phyloP scores from a whole-genome alignment of 352 stramenopile species.

The Globisporangium alternatum region DNA sequence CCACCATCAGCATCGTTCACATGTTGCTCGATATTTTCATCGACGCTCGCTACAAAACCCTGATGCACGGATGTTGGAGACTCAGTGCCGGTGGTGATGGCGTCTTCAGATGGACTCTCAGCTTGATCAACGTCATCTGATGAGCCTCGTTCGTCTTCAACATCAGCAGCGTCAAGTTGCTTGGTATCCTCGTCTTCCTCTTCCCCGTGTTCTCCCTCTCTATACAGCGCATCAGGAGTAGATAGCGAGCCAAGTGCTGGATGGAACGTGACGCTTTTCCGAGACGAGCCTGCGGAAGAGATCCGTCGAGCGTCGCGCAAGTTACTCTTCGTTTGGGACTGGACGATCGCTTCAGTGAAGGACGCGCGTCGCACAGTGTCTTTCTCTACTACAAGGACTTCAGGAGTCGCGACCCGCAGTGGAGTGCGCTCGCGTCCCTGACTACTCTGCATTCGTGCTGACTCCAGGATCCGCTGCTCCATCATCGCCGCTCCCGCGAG shows the following conservation, averaged over 20 bases:
- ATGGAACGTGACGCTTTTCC: background rate
- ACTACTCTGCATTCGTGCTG: conserved; percentile 10
- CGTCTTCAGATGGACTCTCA: too few relatives aligned
- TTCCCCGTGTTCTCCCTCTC: background rate
- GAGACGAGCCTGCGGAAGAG: conserved; percentile 16
- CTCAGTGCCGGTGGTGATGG: background rate
- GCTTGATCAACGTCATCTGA: background rate
- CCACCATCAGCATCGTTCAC: background rate
- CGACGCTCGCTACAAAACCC: background rate
- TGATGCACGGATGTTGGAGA: background rate
- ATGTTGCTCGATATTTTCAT: background rate
- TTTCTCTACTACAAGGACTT: background rate
- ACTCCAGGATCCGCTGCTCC: conserved; percentile 35
- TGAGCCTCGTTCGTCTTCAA: background rate
- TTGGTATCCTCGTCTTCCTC: background rate
- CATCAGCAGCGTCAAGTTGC: background rate
- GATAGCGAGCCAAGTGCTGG: background rate
- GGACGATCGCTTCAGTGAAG: background rate
- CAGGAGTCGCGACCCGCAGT: background rate
- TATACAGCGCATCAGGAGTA: background rate
- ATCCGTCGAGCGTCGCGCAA: conserved; percentile 4
- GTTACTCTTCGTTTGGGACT: background rate
- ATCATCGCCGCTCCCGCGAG: conserved; percentile 23
- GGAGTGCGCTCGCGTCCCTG: background rate
- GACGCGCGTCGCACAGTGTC: conserved; percentile 5